phyloP scores from a whole-genome alignment of 306 rosid species.

The Trichosanthes truncata region DNA sequence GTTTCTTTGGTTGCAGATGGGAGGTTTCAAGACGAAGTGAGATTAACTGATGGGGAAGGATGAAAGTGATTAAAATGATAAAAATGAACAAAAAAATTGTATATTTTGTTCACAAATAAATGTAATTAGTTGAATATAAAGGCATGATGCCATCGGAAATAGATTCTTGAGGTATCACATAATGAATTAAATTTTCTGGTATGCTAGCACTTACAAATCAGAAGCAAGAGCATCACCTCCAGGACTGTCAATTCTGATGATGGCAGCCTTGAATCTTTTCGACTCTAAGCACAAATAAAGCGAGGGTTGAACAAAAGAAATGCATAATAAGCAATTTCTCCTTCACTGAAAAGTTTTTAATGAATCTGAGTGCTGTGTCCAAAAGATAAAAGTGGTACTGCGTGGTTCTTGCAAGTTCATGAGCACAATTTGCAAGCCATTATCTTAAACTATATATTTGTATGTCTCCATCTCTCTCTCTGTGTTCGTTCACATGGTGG shows the following conservation, averaged over 20 bases:
- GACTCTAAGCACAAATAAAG: conserved; percentile 40
- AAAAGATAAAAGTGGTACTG: neutral
- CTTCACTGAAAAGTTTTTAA: neutral
- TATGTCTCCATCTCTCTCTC: neutral
- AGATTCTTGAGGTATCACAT: neutral
- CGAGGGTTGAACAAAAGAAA: conserved; percentile 16
- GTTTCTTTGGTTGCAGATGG: neutral
- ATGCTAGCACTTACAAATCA: conserved; percentile 77
- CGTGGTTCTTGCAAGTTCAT: neutral
- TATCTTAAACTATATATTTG: neutral
- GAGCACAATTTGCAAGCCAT: neutral
- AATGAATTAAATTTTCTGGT: neutral
- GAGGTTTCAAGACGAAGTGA: neutral
- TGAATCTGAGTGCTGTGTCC: neutral
- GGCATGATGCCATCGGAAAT: neutral
- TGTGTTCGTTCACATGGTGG: neutral
- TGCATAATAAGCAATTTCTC: neutral
- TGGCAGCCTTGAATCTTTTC: conserved; percentile 72
- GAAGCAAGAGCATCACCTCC: conserved; percentile 99
- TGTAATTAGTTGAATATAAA: neutral
- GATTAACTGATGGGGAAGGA: neutral
- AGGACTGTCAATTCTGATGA: conserved; percentile 94
- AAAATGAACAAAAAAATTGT: neutral
- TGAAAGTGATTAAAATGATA: neutral
- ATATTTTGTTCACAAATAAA: neutral